A percentile compares a stretch with the other conserved stretches of the same genome.
Conservation (phyloP, 768 basidiomycete genomes). For the Russula virescens region DNA sequence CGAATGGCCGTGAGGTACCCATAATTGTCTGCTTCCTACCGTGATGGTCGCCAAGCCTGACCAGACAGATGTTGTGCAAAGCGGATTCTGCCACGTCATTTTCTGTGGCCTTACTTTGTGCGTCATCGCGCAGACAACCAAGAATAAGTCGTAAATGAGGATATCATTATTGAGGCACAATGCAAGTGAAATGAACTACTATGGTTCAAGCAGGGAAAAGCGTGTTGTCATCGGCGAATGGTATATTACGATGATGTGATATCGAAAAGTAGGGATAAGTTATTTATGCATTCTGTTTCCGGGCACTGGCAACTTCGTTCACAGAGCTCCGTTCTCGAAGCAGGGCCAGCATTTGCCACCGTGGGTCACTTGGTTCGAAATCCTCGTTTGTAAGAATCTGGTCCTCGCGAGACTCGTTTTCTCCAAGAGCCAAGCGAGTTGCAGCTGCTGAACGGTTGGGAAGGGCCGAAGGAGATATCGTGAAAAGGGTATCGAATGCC, state of each 20-base stretch:
- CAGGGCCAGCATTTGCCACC: constrained; percentile 75
- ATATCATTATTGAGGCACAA: background rate
- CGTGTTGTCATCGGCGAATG: background rate
- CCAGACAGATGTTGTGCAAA: no score
- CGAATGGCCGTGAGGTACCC: constrained; percentile 33
- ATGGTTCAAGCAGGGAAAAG: background rate
- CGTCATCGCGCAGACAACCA: no score
- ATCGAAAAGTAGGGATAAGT: background rate
- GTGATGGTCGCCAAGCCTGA: no score
- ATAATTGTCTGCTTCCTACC: no score
- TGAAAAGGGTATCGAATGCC: constrained; percentile 74
- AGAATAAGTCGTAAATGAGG: background rate
- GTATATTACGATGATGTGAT: background rate
- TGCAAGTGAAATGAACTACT: background rate
- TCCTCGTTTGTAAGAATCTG: constrained; percentile 52
- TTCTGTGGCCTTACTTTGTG: no score
- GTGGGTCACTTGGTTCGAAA: constrained; percentile 55
- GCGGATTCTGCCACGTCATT: no score
- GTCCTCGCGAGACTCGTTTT: constrained; percentile 49
- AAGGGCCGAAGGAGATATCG: constrained; percentile 68
- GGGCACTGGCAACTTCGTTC: constrained; percentile 43
- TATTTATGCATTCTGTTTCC: constrained; percentile 30
- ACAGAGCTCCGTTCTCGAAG: constrained; percentile 69
- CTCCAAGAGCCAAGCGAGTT: constrained; percentile 57
- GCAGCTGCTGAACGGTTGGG: constrained; percentile 76